Percentiles rank a stretch among this genome's conserved stretches.
phyloP scores from a whole-genome alignment of 345 rosid genomes.

The Clausena lansium region DNA sequence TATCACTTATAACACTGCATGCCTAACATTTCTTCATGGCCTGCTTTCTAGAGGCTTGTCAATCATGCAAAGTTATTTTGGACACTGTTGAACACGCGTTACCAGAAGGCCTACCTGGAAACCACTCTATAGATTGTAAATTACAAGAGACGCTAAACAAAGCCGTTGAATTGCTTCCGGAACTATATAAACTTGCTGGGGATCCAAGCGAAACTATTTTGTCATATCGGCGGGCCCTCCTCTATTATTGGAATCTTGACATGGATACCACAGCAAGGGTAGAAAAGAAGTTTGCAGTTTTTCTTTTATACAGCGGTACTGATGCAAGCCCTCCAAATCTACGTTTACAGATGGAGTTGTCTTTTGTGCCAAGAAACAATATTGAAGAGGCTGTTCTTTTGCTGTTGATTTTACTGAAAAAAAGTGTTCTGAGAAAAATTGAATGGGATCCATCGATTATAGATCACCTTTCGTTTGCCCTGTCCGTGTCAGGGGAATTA shows the following conservation, averaged over 20 bases:
- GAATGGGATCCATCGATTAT: conserved; percentile 67
- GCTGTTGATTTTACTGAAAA: conserved; percentile 49
- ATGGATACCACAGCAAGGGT: conserved; percentile 48
- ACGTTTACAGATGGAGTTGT: conserved; percentile 54
- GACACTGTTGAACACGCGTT: conserved; percentile 68
- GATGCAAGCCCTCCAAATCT: conserved; percentile 67
- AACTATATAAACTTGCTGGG: conserved; percentile 64
- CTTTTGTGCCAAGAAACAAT: conserved; percentile 71
- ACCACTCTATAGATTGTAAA: conserved; percentile 43
- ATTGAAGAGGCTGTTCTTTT: conserved; percentile 67
- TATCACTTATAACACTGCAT: background rate
- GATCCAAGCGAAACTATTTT: conserved; percentile 51
- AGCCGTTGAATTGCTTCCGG: conserved; percentile 75
- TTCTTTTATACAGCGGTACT: conserved; percentile 62
- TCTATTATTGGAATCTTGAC: conserved; percentile 65
- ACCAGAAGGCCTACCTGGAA: conserved; percentile 65
- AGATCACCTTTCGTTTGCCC: conserved; percentile 69
- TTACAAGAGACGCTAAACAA: conserved; percentile 55
- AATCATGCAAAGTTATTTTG: conserved; percentile 60
- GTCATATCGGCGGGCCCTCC: conserved; percentile 62
- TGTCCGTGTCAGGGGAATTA: conserved; percentile 53
- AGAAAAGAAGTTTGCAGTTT: conserved; percentile 60
- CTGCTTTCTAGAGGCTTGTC: conserved; percentile 65
- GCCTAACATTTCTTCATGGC: background rate
- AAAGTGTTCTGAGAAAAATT: conserved; percentile 42